These are phyloP conservation scores for Scleroderma bovista DNA, from an alignment of 768 basidiomycete species.

Conservation along the genomic window DNA sequence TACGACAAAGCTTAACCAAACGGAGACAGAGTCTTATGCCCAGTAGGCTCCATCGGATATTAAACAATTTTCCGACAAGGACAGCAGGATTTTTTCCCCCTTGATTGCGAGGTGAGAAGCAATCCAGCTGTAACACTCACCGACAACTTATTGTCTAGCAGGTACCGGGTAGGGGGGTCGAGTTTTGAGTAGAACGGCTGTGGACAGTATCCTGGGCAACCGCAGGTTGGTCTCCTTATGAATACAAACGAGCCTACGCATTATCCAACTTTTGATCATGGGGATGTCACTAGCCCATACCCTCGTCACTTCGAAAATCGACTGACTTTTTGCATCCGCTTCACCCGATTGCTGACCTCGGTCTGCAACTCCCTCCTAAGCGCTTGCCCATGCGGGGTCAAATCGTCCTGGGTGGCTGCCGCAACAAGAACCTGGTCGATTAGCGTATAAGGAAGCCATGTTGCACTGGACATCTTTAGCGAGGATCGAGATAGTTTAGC, in stretches of 20 bases:
- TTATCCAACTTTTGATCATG: background rate
- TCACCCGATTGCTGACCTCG: slow-evolving; percentile 58
- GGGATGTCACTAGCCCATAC: background rate
- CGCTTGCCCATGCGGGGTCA: slow-evolving; percentile 37
- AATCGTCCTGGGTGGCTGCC: slow-evolving; percentile 46
- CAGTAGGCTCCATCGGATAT: too few relatives aligned
- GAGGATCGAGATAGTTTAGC: slow-evolving; percentile 45
- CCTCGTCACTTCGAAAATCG: slow-evolving; percentile 26
- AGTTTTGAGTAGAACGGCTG: too few relatives aligned
- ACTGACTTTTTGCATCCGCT: slow-evolving; percentile 63
- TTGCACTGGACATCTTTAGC: slow-evolving; percentile 50
- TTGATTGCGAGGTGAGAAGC: too few relatives aligned
- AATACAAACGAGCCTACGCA: background rate
- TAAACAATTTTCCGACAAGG: too few relatives aligned
- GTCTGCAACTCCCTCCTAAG: slow-evolving; percentile 48
- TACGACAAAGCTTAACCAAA: too few relatives aligned
- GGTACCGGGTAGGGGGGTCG: too few relatives aligned
- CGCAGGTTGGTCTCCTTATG: too few relatives aligned
- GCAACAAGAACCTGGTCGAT: slow-evolving; percentile 78
- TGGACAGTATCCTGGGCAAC: too few relatives aligned
- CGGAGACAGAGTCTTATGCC: too few relatives aligned
- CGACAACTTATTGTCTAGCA: too few relatives aligned
- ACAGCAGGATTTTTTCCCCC: too few relatives aligned
- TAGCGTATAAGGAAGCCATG: slow-evolving; percentile 80
- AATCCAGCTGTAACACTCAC: too few relatives aligned